phyloP scores from a whole-genome alignment of 768 basidiomycete genomes.

The Coprinopsis sp. region DNA sequence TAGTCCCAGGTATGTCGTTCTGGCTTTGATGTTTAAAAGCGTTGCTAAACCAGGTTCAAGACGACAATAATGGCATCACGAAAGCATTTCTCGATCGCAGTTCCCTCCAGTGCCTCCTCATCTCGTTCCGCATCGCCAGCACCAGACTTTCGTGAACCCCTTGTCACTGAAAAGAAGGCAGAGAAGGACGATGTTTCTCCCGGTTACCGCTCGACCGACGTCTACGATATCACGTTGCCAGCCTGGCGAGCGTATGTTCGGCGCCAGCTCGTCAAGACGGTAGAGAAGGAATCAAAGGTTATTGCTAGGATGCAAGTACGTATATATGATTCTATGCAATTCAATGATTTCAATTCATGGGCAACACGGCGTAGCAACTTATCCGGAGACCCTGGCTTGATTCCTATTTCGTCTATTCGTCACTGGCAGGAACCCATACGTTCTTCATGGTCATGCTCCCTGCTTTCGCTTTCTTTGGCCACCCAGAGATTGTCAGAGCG shows the following conservation, averaged over 20 bases:
- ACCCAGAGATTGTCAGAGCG: constrained; percentile 67
- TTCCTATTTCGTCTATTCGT: constrained; percentile 79
- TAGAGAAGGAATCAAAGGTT: constrained; percentile 55
- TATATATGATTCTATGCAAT: constrained; percentile 2
- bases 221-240: constrained; percentile 61
- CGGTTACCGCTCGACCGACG: constrained; percentile 37
- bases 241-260: constrained; percentile 65
- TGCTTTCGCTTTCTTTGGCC: constrained; percentile 84
- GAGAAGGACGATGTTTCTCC: constrained; percentile 18
- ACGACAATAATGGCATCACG: no score
- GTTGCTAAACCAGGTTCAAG: no score
- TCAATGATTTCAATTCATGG: no score
- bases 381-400: constrained; percentile 69
- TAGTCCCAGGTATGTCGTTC: no score
- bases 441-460: constrained; percentile 94
- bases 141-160: constrained; percentile 15
- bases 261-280: constrained; percentile 43
- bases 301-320: constrained; percentile 68
- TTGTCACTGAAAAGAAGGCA: constrained; percentile 6
- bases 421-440: constrained; percentile 77
- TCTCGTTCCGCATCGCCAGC: constrained; percentile 31
- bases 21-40: no score
- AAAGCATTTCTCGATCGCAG: constrained; percentile 26
- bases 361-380: constrained; percentile 31
- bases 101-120: constrained; percentile 27